These are phyloP conservation scores for Aspergillus brasiliensis DNA, from an alignment of 2,329 filamentous ascomycete species.

Conservation along the genomic window DNA sequence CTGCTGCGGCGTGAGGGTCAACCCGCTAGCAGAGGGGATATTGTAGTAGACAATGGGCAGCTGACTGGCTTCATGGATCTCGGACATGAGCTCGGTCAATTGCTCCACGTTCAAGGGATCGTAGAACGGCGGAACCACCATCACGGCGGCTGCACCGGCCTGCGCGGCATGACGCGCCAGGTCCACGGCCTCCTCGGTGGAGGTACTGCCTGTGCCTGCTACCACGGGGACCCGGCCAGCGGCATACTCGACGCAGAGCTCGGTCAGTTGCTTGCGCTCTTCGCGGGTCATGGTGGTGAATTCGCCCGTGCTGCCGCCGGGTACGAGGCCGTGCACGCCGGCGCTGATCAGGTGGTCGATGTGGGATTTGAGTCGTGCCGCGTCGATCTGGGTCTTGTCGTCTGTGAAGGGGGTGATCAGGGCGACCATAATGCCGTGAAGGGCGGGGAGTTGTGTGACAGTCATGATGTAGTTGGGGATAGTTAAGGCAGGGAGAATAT, in stretches of 20 bases:
- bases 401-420: conserved; percentile 53
- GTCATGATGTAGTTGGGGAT: conserved; percentile 13
- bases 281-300: conserved; percentile 49
- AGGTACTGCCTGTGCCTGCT: conserved; percentile 45
- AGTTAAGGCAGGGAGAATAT: not conserved
- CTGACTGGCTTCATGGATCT: conserved; percentile 44
- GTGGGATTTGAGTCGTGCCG: conserved; percentile 43
- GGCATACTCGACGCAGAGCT: conserved; percentile 32
- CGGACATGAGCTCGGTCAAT: conserved; percentile 44
- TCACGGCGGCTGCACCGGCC: conserved; percentile 46
- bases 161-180: conserved; percentile 44
- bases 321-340: conserved; percentile 54
- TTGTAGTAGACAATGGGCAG: conserved; percentile 56
- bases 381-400: conserved; percentile 47
- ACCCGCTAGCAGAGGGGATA: conserved; percentile 52
- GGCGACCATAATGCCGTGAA: conserved; percentile 51
- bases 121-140: conserved; percentile 56
- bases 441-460: conserved; percentile 1
- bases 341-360: conserved; percentile 49
- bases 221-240: conserved; percentile 31
- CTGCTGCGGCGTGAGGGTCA: conserved; percentile 46
- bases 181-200: conserved; percentile 45
- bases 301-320: conserved; percentile 55
- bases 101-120: conserved; percentile 47
- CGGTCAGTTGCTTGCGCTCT: conserved; percentile 51